These are phyloP conservation scores for Dorcoceras hygrometricum DNA, from an alignment of 257 asterid genomes.

Conservation along the genomic window DNA sequence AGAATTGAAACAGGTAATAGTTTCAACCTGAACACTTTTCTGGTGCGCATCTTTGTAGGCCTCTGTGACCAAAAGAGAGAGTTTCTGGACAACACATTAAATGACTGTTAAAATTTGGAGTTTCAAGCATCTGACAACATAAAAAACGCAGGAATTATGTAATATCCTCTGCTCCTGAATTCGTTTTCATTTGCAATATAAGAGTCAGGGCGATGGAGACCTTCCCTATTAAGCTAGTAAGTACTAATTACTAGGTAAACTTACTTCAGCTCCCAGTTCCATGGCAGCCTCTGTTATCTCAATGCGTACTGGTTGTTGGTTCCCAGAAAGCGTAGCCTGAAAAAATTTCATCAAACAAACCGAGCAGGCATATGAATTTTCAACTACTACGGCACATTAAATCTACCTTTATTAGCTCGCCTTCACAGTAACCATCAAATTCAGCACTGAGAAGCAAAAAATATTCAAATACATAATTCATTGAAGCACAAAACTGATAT, in stretches of 20 bases:
- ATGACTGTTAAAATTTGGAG: background rate
- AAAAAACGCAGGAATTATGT: slow-evolving; percentile 1
- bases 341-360: slow-evolving; percentile 19
- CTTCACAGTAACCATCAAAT: slow-evolving; percentile 92
- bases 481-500: background rate
- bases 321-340: slow-evolving; percentile 73
- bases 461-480: slow-evolving; percentile 12
- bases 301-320: slow-evolving; percentile 73
- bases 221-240: background rate
- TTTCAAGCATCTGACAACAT: background rate
- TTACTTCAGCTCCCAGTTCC: slow-evolving; percentile 68
- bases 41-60: slow-evolving; percentile 80
- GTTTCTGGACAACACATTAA: slow-evolving; percentile 43
- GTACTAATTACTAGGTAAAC: slow-evolving; percentile 25
- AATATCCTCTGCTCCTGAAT: background rate
- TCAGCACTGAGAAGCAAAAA: slow-evolving; percentile 70
- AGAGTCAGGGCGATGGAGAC: background rate
- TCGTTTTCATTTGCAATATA: background rate
- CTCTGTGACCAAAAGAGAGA: slow-evolving; percentile 55
- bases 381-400: background rate
- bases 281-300: slow-evolving; percentile 83
- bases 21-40: slow-evolving; percentile 56
- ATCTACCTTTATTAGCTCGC: slow-evolving; percentile 72
- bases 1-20: background rate
- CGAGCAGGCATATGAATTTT: background rate